phyloP scores from a whole-genome alignment of 2,329 filamentous ascomycete species.

The Gaeumannomyces sp. region DNA sequence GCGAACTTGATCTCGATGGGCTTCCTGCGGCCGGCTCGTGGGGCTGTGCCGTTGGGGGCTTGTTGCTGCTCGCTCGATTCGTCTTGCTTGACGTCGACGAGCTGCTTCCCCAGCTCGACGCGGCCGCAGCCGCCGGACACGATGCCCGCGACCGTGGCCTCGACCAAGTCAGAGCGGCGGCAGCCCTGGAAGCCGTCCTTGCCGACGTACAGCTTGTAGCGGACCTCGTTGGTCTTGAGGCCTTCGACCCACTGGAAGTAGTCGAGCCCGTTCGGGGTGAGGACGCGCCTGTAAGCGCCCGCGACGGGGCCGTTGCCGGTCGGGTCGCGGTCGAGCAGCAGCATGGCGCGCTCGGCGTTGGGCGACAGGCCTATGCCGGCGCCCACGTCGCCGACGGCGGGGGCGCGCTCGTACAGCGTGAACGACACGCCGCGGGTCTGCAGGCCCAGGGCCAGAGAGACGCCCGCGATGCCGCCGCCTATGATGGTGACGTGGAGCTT shows the following conservation, averaged over 20 bases:
- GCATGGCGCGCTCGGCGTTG: constrained; percentile 43
- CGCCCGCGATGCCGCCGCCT: constrained; percentile 45
- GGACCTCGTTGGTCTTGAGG: constrained; percentile 20
- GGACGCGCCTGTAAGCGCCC: constrained; percentile 30
- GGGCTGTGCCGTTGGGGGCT: neutral
- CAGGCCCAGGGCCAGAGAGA: constrained; percentile 41
- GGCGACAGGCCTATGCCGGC: constrained; percentile 46
- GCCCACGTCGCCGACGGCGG: constrained; percentile 38
- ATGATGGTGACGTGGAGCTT: constrained; percentile 37
- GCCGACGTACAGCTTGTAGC: constrained; percentile 31
- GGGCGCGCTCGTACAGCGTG: constrained; percentile 40
- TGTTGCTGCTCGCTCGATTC: neutral
- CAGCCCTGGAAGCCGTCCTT: constrained; percentile 36
- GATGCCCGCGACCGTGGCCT: constrained; percentile 30
- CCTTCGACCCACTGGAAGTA: constrained; percentile 39
- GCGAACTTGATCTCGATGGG: constrained; percentile 8
- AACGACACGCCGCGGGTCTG: constrained; percentile 34
- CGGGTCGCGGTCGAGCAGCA: constrained; percentile 27
- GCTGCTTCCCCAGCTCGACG: constrained; percentile 28
- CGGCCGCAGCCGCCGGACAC: constrained; percentile 12
- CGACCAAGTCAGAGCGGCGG: constrained; percentile 32
- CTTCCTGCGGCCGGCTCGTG: neutral
- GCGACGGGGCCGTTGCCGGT: constrained; percentile 23
- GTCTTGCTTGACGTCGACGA: constrained; percentile 23
- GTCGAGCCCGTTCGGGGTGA: constrained; percentile 33